Evolutionary conservation across 257 asterid species (phyloP).

Genomic region (Nicotiana otophora): DNA sequence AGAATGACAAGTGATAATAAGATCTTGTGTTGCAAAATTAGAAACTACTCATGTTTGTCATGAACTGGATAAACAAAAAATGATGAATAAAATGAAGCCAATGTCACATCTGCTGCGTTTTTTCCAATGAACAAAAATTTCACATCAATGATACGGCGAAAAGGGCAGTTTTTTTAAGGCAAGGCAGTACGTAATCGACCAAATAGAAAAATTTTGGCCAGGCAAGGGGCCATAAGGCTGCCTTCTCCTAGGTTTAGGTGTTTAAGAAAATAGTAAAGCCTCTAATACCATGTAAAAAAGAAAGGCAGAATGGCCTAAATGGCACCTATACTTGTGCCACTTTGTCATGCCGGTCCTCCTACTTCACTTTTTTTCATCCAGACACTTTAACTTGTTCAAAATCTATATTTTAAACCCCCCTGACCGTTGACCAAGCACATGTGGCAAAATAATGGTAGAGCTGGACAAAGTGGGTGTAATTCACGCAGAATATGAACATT

Average conservation of each 20-base stretch:
- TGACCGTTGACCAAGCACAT: too few relatives aligned
- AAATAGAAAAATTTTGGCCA: not conserved
- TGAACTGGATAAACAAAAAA: not conserved
- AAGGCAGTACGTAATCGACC: not conserved
- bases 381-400: too few relatives aligned
- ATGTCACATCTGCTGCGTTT: not conserved
- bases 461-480: too few relatives aligned
- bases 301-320: too few relatives aligned
- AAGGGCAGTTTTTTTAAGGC: not conserved
- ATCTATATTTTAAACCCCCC: too few relatives aligned
- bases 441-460: too few relatives aligned
- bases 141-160: not conserved
- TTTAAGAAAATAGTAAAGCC: not conserved
- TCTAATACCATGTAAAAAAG: not conserved
- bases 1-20: not conserved
- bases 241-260: not conserved
- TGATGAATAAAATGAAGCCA: not conserved
- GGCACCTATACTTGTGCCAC: too few relatives aligned
- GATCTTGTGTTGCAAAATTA: not conserved
- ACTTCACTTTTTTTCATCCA: too few relatives aligned
- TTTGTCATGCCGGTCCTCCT: too few relatives aligned
- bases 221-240: not conserved
- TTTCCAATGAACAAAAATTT: not conserved
- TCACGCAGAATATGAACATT: too few relatives aligned
- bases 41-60: not conserved